Evolutionary conservation across 331 rosid genomes (phyloP), one percentile per base, ranked within the genome.

Genomic region (Saraca asoca): DNA sequence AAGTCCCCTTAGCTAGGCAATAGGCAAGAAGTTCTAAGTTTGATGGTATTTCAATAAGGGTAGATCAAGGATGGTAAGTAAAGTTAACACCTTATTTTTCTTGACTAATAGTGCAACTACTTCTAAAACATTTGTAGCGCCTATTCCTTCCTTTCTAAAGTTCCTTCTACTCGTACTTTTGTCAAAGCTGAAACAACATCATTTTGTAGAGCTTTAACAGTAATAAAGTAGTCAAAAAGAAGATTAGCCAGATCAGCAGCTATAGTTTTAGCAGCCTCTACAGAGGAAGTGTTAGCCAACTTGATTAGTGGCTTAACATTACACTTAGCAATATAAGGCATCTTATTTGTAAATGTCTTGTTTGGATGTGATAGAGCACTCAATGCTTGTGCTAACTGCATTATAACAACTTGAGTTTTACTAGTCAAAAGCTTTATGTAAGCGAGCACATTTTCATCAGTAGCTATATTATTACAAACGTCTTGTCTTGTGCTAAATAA

Each of bases 171-270:
- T 61, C 90, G 79, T 65, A 93, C 90, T 80, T 81, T 85, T 35
- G 85, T 81, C 78, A 93, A 70, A 79, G 97, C 89, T 59, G 88
- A 88, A 79, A 93, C 95, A 70, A 86, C 79, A 69, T 90, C 98
- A 79, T 86, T 90, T 18, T 76, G 79, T 59, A 89, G 80, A 59
- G 91, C 91, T 81, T 86, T 91, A 12, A 83, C 83, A 53, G 95
- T 97, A 76, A 93, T 84, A n/a, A n/a, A n/a, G n/a, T n/a, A n/a
- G n/a, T n/a, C n/a, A n/a, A n/a, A n/a, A n/a, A n/a, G n/a, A n/a
- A 93, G 90, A 78, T 93, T 93, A 77, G 98, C 98, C 69, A 89
- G 82, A 39, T 95, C 95, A 78, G 91, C 90, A 71, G 90, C 87
- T 62, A 97, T 97, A 69, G 90, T 87, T 85, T 93, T 95, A 56